Evolutionary conservation across 1,284 basidiomycete species (phyloP).

Genomic region (Ceratobasidium sp.): DNA sequence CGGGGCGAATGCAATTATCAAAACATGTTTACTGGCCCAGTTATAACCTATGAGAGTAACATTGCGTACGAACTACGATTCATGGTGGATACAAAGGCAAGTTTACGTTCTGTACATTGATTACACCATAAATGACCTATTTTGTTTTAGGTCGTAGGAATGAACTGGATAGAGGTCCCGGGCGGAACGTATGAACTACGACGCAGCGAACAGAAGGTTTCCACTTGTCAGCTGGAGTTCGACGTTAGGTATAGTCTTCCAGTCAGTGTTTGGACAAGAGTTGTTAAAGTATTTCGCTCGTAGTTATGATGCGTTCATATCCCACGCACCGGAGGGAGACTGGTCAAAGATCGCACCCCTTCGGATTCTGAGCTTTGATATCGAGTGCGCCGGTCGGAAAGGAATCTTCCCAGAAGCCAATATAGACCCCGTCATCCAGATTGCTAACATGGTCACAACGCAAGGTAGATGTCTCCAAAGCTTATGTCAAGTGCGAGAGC

Average conservation of each 20-base stretch:
- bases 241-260: conserved; percentile 68
- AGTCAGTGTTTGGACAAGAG: conserved; percentile 22
- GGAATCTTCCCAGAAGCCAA: conserved; percentile 94
- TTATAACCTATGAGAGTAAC: conserved; percentile 92
- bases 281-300: conserved; percentile 13
- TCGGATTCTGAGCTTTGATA: conserved; percentile 95
- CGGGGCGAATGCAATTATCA: conserved; percentile 82
- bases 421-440: conserved; percentile 94
- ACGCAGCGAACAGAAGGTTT: conserved; percentile 70
- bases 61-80: conserved; percentile 90
- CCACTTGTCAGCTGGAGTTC: conserved; percentile 90
- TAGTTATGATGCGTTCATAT: conserved; percentile 87
- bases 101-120: conserved; percentile 40
- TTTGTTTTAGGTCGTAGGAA: conserved; percentile 83
- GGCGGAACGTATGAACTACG: conserved; percentile 82
- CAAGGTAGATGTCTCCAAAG: conserved; percentile 71
- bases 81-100: conserved; percentile 94
- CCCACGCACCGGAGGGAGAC: conserved; percentile 88
- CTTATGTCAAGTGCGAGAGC: not conserved
- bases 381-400: conserved; percentile 96
- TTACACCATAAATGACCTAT: not conserved
- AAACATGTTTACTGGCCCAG: conserved; percentile 70
- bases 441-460: conserved; percentile 96
- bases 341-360: conserved; percentile 93
- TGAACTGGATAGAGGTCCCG: conserved; percentile 97